Evolutionary conservation across 352 stramenopile genomes (phyloP).

Genomic region (Phytophthora aleatoria): DNA sequence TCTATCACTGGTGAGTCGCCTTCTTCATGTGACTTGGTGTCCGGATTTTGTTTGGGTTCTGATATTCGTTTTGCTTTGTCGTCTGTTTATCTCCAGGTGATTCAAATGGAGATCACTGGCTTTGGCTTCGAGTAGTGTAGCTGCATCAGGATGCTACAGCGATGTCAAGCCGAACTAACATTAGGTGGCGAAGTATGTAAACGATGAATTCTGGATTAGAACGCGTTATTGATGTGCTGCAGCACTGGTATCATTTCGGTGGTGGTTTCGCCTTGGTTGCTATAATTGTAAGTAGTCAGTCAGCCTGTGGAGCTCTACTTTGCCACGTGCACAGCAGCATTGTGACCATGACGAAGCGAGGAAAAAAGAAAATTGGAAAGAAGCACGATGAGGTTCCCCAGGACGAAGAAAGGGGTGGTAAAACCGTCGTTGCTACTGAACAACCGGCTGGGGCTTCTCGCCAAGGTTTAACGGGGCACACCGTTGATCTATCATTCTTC

Average conservation of each 20-base stretch:
- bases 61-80: slow-evolving; percentile 37
- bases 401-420: neutral
- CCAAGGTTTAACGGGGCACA: neutral
- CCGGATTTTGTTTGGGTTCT: neutral
- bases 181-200: slow-evolving; percentile 30
- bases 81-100: slow-evolving; percentile 36
- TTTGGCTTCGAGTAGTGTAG: slow-evolving; percentile 72
- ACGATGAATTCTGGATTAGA: slow-evolving; percentile 16
- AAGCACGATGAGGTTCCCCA: slow-evolving; percentile 7
- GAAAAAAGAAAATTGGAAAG: slow-evolving; percentile 25
- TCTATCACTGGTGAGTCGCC: slow-evolving; percentile 66
- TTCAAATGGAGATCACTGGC: slow-evolving; percentile 87
- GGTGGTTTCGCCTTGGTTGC: slow-evolving; percentile 15
- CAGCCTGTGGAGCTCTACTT: too few relatives aligned
- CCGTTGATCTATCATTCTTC: slow-evolving; percentile 31
- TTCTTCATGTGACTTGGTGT: neutral
- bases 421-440: neutral
- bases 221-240: neutral
- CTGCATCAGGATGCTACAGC: slow-evolving; percentile 4
- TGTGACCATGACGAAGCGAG: slow-evolving; percentile 28
- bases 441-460: neutral
- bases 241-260: too few relatives aligned
- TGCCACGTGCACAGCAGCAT: neutral
- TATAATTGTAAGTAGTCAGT: slow-evolving; percentile 23
- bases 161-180: slow-evolving; percentile 4